Conservation (phyloP, 345 rosid genomes). For the Eutrema japonicum region DNA sequence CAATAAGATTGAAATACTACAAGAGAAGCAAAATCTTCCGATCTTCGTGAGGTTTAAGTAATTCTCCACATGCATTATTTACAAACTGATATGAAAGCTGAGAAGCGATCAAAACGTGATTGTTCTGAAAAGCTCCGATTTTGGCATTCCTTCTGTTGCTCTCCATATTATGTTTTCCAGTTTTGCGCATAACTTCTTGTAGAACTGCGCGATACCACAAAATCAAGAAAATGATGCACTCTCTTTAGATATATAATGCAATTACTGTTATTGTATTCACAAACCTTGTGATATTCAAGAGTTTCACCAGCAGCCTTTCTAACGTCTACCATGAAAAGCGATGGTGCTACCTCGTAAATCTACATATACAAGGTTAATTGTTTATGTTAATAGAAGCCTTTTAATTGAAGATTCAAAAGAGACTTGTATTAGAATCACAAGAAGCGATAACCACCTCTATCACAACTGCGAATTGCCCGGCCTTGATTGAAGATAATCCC, state of each 20-base stretch:
- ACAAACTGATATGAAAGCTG: constrained; percentile 3
- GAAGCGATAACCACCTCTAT: constrained; percentile 58
- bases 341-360: constrained; percentile 91
- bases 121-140: constrained; percentile 51
- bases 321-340: constrained; percentile 90
- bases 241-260: neutral
- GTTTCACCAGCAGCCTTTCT: constrained; percentile 93
- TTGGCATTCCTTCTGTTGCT: constrained; percentile 54
- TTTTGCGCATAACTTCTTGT: constrained; percentile 72
- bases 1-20: no score
- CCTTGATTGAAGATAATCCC: constrained; percentile 59
- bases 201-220: constrained; percentile 59
- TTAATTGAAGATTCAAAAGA: neutral
- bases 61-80: constrained; percentile 10
- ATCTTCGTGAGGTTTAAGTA: neutral
- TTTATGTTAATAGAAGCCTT: neutral
- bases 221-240: neutral
- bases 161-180: constrained; percentile 82
- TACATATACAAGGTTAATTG: constrained; percentile 30
- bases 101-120: constrained; percentile 52
- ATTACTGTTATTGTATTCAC: neutral
- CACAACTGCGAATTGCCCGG: constrained; percentile 72
- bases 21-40: neutral
- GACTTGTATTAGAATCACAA: constrained; percentile 8
- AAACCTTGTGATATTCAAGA: constrained; percentile 89